Evolutionary conservation across 768 basidiomycete genomes (phyloP).

Genomic region (Porphyrellus cyaneotinctus): DNA sequence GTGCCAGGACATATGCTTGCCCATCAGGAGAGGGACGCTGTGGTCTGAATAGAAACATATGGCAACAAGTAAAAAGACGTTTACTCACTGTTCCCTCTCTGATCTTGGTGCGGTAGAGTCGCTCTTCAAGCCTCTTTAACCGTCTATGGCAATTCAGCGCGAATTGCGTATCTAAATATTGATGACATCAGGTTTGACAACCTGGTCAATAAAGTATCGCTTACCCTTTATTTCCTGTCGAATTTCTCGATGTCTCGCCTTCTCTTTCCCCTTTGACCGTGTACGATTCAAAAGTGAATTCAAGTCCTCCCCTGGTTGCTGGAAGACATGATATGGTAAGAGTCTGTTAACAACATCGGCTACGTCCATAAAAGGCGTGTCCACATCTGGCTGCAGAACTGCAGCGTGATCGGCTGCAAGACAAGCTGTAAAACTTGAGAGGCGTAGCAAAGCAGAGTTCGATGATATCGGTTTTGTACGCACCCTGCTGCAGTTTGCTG

Average conservation of each 20-base stretch:
- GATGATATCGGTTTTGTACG: constrained; percentile 12
- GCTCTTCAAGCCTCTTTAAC: constrained; percentile 48
- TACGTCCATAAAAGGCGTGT: constrained; percentile 61
- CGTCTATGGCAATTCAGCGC: constrained; percentile 65
- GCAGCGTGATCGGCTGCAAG: constrained; percentile 61
- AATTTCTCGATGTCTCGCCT: constrained; percentile 44
- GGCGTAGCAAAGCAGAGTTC: constrained; percentile 13
- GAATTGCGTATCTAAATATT: constrained; percentile 57
- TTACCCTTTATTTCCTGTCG: constrained; percentile 52
- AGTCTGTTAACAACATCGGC: constrained; percentile 66
- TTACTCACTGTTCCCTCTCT: constrained; percentile 54
- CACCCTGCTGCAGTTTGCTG: constrained; percentile 49
- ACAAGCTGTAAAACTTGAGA: constrained; percentile 48
- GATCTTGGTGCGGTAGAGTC: constrained; percentile 53
- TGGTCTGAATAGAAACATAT: constrained; percentile 2
- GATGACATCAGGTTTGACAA: constrained; percentile 3
- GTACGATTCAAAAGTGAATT: constrained; percentile 22
- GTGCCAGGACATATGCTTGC: constrained; percentile 61
- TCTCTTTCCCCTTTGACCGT: constrained; percentile 59
- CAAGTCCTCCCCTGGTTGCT: constrained; percentile 68
- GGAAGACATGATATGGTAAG: constrained; percentile 77
- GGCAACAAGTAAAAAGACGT: not conserved
- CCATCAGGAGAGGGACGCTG: constrained; percentile 60
- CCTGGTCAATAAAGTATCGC: not conserved
- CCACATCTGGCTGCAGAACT: constrained; percentile 60